phyloP scores from a whole-genome alignment of 768 basidiomycete species.

The Termitomyces sp. region DNA sequence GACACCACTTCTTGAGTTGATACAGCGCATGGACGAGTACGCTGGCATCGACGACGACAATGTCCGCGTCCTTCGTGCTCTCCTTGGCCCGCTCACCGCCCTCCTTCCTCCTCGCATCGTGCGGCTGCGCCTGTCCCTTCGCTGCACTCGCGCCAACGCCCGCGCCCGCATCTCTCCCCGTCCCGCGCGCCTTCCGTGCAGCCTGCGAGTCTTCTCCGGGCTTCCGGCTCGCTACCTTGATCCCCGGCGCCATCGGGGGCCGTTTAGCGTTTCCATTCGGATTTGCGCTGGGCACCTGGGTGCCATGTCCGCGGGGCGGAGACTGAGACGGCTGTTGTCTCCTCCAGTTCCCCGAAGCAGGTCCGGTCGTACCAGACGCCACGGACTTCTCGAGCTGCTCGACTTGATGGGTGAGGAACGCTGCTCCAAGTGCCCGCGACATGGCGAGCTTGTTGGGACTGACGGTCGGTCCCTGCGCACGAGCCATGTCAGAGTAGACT shows the following conservation, averaged over 20 bases:
- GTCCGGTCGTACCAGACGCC: constrained; percentile 29
- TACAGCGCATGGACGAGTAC: constrained; percentile 74
- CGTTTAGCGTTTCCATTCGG: constrained; percentile 18
- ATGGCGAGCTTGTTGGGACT: constrained; percentile 64
- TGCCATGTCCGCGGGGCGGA: background rate
- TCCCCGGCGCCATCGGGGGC: constrained; percentile 25
- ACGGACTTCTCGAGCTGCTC: constrained; percentile 83
- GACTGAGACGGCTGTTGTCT: constrained; percentile 30
- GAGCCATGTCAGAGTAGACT: background rate
- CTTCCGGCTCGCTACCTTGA: constrained; percentile 28
- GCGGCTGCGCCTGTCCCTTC: background rate
- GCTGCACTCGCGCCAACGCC: constrained; percentile 6
- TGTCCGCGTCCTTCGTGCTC: constrained; percentile 62
- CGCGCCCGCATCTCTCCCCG: constrained; percentile 2
- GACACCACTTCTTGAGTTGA: constrained; percentile 80
- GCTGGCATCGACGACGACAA: constrained; percentile 77
- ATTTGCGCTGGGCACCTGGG: constrained; percentile 5
- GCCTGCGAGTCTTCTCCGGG: constrained; percentile 18
- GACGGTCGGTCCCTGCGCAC: constrained; percentile 20
- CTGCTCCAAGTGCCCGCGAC: constrained; percentile 84
- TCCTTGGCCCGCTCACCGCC: constrained; percentile 32
- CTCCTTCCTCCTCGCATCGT: constrained; percentile 21
- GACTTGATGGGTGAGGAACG: constrained; percentile 83
- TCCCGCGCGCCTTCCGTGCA: constrained; percentile 13
- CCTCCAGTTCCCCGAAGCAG: constrained; percentile 59